These are phyloP conservation scores for Candida endomychidarum DNA, from an alignment of 805 yeast species.

Conservation along the genomic window DNA sequence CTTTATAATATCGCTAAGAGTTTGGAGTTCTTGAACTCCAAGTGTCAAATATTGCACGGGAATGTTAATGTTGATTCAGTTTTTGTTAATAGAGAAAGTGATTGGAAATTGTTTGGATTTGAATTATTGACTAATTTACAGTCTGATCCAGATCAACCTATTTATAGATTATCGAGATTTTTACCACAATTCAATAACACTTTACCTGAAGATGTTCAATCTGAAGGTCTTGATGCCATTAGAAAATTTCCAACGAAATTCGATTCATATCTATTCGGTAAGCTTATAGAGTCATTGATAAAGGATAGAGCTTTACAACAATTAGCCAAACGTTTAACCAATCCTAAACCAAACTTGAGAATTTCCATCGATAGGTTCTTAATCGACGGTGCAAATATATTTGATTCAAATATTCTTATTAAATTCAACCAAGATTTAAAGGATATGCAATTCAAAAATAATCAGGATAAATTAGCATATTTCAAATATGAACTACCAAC, in stretches of 20 bases:
- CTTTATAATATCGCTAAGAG: slow-evolving; percentile 55
- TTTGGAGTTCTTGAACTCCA: slow-evolving; percentile 56
- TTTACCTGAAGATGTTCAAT: slow-evolving; percentile 50
- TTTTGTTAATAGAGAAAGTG: slow-evolving; percentile 66
- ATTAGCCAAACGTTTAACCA: slow-evolving; percentile 32
- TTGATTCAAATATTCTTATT: slow-evolving; percentile 48
- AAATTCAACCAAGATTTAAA: slow-evolving; percentile 51
- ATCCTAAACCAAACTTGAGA: slow-evolving; percentile 35
- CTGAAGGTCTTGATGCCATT: slow-evolving; percentile 44
- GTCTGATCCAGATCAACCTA: slow-evolving; percentile 47
- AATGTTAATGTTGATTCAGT: slow-evolving; percentile 56
- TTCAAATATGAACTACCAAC: slow-evolving; percentile 32
- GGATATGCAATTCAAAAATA: slow-evolving; percentile 53
- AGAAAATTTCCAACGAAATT: slow-evolving; percentile 43
- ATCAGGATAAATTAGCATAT: slow-evolving; percentile 51
- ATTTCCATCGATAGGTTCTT: slow-evolving; percentile 29
- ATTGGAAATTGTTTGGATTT: slow-evolving; percentile 83
- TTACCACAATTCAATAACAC: slow-evolving; percentile 25
- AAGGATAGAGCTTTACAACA: neutral
- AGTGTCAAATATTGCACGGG: slow-evolving; percentile 63
- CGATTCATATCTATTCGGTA: slow-evolving; percentile 68
- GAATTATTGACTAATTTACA: slow-evolving; percentile 58
- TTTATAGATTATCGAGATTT: slow-evolving; percentile 33
- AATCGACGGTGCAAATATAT: slow-evolving; percentile 21
- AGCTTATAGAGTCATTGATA: slow-evolving; percentile 34